Conservation (phyloP, 345 rosid species). For the Lepidium africanum region DNA sequence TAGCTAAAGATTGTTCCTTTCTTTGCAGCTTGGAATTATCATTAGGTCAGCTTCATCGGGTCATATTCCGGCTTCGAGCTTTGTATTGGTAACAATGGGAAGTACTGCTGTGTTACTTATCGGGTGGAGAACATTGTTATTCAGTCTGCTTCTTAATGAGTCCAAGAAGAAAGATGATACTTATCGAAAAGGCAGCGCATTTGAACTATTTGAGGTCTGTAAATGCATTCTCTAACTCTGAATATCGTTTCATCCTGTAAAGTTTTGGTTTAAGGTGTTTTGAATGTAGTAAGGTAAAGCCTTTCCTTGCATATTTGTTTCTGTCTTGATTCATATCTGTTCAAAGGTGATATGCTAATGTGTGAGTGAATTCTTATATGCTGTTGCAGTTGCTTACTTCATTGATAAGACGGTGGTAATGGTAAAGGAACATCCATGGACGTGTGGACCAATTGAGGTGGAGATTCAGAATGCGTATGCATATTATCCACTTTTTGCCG, state of each 20-base stretch:
- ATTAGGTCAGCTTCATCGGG: slow-evolving; percentile 54
- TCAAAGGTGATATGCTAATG: background rate
- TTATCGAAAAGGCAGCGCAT: slow-evolving; percentile 70
- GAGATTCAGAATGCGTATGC: background rate
- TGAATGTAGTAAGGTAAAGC: background rate
- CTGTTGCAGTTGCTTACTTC: slow-evolving; percentile 77
- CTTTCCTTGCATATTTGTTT: background rate
- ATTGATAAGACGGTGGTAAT: slow-evolving; percentile 73
- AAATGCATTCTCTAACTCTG: background rate
- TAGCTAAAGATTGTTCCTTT: background rate
- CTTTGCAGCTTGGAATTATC: slow-evolving; percentile 47
- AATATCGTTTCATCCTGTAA: background rate
- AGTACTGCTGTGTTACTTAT: slow-evolving; percentile 62
- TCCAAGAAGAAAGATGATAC: slow-evolving; percentile 60
- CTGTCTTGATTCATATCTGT: background rate
- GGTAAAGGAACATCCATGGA: slow-evolving; percentile 22
- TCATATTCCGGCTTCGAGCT: slow-evolving; percentile 43
- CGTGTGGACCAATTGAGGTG: background rate
- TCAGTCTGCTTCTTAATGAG: slow-evolving; percentile 43
- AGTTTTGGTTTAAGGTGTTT: background rate
- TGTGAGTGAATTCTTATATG: background rate
- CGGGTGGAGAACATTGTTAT: slow-evolving; percentile 60
- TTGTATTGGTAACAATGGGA: slow-evolving; percentile 63
- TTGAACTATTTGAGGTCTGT: slow-evolving; percentile 83
- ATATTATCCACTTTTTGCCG: background rate